These are phyloP conservation scores for Leccinum pallidistipes DNA, from an alignment of 1,284 basidiomycete species.

Conservation along the genomic window DNA sequence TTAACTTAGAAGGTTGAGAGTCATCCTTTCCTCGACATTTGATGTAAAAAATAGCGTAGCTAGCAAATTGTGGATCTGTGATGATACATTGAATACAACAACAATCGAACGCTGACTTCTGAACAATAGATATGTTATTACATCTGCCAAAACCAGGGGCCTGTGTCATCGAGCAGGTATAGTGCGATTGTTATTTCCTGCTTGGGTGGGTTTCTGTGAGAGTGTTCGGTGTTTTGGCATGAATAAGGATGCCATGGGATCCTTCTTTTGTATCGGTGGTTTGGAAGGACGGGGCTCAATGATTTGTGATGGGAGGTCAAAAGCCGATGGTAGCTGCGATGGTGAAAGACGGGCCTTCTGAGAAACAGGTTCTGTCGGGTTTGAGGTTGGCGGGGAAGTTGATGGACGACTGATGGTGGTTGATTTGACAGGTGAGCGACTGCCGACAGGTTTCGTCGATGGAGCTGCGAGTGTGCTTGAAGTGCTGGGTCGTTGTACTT, in stretches of 20 bases:
- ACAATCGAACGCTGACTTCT: slow-evolving; percentile 1
- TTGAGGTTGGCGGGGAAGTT: slow-evolving; percentile 17
- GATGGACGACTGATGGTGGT: slow-evolving; percentile 37
- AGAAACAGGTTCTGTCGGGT: slow-evolving; percentile 9
- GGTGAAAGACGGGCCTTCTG: slow-evolving; percentile 21
- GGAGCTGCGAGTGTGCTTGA: slow-evolving; percentile 37
- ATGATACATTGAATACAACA: not conserved
- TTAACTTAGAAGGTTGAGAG: not conserved
- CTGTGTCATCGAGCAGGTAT: slow-evolving; percentile 26
- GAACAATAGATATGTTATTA: slow-evolving; percentile 14
- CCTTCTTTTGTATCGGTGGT: slow-evolving; percentile 51
- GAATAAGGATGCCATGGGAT: slow-evolving; percentile 66
- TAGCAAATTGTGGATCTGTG: not conserved
- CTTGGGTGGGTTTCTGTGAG: slow-evolving; percentile 53
- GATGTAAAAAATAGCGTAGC: not conserved
- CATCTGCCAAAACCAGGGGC: not conserved
- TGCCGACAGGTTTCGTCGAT: slow-evolving; percentile 34
- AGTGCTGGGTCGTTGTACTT: slow-evolving; percentile 40
- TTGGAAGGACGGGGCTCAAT: slow-evolving; percentile 33
- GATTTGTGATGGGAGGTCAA: slow-evolving; percentile 17
- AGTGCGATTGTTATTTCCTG: slow-evolving; percentile 19
- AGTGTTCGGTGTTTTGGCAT: slow-evolving; percentile 71
- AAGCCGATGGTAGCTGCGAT: slow-evolving; percentile 15
- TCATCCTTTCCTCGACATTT: not conserved
- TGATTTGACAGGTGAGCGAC: slow-evolving; percentile 45